Base-by-base conservation (phyloP, 768 basidiomycete genomes). In the Termitomyces sp. region DNA sequence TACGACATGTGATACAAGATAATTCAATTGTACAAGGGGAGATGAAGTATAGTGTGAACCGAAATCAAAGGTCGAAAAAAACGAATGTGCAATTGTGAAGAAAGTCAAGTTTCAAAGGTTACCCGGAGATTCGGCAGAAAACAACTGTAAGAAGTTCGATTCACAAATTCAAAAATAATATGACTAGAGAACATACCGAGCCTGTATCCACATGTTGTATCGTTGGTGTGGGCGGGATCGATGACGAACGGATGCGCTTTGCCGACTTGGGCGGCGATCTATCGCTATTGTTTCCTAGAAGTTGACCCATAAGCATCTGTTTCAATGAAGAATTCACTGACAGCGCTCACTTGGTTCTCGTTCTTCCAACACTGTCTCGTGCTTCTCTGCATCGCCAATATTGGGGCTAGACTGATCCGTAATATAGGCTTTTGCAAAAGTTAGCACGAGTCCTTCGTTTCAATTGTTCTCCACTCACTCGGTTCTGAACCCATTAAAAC, bases 401-500 rank as follows among this genome's bases (percentile, higher is more conserved):
- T 50, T n/a, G 13, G 53, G 9, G 39, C 22, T 30, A 37, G 48
- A 13, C 6, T 22, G 48, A 30, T 45, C 48, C 24, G 13, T 16
- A 2, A 46, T 24, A 5, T 33, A 50, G 12, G 41, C 41, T 55
- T 54, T 27, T 54, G 52, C 5, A 16, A 42, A 42, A 18, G 11
- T 42, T 7, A 54, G 8, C 39, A 27, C 24, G 4, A 34, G 16
- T 55, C 39, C 24, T 41, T 41, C 11, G 46, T 34, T 5, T 11
- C 20, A 33, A 27, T 22, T n/a, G 20, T 8, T 52, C 49, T 45
- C 24, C 31, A 51, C 58, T 34, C 33, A 64, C 60, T 63, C 42
- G 65, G 44, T 61, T 62, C 82, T 34, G 58, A 55, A 60, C 78
- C 80, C 77, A 90, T 78, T 70, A 81, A 77, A n/a, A 90, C 89